Evolutionary conservation across 1,284 basidiomycete species (phyloP), one percentile per base, ranked within the genome.

Genomic region (Apiotrichum porosum): DNA sequence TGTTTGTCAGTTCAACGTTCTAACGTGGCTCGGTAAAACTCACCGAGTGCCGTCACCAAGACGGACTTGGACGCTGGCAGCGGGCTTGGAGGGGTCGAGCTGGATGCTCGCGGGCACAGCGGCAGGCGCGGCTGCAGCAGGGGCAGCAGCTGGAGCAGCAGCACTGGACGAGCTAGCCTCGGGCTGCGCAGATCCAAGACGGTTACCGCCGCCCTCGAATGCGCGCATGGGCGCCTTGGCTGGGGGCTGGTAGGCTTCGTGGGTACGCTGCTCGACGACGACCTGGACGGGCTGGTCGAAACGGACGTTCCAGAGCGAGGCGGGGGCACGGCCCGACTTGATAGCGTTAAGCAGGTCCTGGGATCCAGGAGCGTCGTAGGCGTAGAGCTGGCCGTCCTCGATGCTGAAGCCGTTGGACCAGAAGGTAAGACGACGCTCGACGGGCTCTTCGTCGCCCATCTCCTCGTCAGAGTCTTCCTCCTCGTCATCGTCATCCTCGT

Each of bases 341-440:
- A 97, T 88, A 49, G 87, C 84, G 1, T 78, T 76, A 6, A 98
- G 77, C n/a, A 89, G 77, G 51, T 81, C 79, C 42, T 83, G 78
- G 63, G 92, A 84, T 6, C 76, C 78, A 0, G 91, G 89, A 57
- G 92, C 83, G 51, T 89, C 86, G 68, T 95, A 97, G 34, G 81
- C 77, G 79, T 86, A 81, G 47, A 97, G 77, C 32, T 85, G 83
- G 6, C 92, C 90, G 60, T 93, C 90, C 62, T 94, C 91, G 49
- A 98, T 82, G 40, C 84, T 86, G 74, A 97, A 97, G 0, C 94
- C 94, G 57, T 97, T 82, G 31, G 84, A 79, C 94, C 95, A 98
- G 73, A 98, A 90, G 0, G 86, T 94, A 30, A 98, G 76, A 51
- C 83, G 80, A 12, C 94, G 83, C 0, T 80, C 86, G 0, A 80